phyloP scores from a whole-genome alignment of 2,329 filamentous ascomycete genomes.

The Dothideomycetes sp. region DNA sequence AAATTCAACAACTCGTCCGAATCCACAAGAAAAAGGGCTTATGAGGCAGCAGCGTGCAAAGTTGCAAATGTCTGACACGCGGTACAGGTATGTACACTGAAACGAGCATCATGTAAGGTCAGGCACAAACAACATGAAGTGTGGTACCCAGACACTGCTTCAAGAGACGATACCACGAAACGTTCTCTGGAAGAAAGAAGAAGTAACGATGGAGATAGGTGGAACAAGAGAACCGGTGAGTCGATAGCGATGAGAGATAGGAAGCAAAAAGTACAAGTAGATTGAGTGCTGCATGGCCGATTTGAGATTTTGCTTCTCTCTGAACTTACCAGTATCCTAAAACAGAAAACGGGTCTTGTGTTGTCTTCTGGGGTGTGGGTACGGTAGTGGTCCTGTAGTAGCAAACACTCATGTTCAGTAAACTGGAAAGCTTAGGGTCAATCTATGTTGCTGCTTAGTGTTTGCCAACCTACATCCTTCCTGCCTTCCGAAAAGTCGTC shows the following conservation, averaged over 20 bases:
- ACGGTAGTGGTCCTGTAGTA: neutral
- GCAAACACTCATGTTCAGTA: no score
- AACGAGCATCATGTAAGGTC: no score
- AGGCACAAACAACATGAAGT: no score
- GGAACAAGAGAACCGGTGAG: neutral
- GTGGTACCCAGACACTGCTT: no score
- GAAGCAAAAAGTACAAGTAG: neutral
- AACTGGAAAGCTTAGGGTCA: neutral
- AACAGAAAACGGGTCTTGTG: constrained; percentile 7
- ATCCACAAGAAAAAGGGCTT: neutral
- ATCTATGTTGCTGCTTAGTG: neutral
- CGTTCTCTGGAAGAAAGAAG: no score
- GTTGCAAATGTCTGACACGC: no score
- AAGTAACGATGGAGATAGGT: neutral
- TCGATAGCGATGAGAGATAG: neutral
- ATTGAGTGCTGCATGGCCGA: neutral
- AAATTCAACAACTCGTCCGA: neutral
- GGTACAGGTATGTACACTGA: no score
- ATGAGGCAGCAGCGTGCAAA: no score
- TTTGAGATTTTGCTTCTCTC: neutral
- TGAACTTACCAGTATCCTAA: constrained; percentile 2
- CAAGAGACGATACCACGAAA: no score
- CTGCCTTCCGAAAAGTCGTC: no score
- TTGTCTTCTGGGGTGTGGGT: no score
- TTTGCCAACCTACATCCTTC: neutral